phyloP scores from a whole-genome alignment of 176 grass and related monocot genomes.

The Rhipidocladum racemiflorum region DNA sequence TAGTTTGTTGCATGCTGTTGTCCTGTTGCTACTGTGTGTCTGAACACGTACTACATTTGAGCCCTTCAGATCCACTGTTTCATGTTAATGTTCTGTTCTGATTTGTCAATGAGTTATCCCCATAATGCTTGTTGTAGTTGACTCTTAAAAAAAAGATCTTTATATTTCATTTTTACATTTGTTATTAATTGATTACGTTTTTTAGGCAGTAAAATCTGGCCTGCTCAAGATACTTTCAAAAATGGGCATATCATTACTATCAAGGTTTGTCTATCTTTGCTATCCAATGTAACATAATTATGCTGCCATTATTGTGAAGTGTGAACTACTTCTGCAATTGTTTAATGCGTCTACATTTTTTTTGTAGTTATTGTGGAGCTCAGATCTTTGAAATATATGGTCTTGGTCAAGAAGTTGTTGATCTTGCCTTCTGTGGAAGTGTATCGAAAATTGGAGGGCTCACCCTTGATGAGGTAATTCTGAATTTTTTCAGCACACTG shows the following conservation, averaged over 20 bases:
- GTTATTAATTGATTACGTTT: slow-evolving; percentile 41
- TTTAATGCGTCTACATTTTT: slow-evolving; percentile 38
- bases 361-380: slow-evolving; percentile 91
- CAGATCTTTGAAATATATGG: slow-evolving; percentile 99
- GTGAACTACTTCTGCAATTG: slow-evolving; percentile 30
- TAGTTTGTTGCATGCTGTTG: slow-evolving; percentile 23
- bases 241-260: slow-evolving; percentile 99
- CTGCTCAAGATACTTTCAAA: slow-evolving; percentile 99
- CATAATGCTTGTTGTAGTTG: background rate
- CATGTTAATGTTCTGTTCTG: background rate
- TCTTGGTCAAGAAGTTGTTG: slow-evolving; percentile 90
- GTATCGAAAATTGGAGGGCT: slow-evolving; percentile 98
- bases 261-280: slow-evolving; percentile 72
- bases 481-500: background rate
- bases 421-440: slow-evolving; percentile 98
- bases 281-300: slow-evolving; percentile 10
- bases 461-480: slow-evolving; percentile 90
- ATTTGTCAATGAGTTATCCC: background rate
- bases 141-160: background rate
- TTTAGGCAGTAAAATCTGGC: slow-evolving; percentile 93
- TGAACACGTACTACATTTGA: slow-evolving; percentile 9
- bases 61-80: background rate
- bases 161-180: slow-evolving; percentile 21
- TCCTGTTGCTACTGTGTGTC: background rate
- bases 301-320: slow-evolving; percentile 10